phyloP scores from a whole-genome alignment of 2,329 filamentous ascomycete species.

The Calonectria naviculata region DNA sequence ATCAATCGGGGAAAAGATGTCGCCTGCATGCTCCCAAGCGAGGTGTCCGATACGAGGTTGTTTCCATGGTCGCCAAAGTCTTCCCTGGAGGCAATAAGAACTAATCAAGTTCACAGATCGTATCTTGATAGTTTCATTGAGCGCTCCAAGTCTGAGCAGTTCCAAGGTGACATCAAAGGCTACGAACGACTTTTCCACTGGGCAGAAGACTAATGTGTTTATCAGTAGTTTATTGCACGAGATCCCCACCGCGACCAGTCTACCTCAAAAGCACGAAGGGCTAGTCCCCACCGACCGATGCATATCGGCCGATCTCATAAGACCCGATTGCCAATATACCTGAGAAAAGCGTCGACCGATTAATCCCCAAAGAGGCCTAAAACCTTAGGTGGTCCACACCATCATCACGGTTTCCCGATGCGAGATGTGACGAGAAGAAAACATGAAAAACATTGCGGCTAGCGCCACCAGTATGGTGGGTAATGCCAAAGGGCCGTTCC shows the following conservation, averaged over 20 bases:
- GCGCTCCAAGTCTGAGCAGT: not conserved
- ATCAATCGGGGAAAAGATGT: not conserved
- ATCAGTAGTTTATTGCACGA: not conserved
- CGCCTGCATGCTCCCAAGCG: not conserved
- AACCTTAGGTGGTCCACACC: not conserved
- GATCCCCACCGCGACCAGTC: not conserved
- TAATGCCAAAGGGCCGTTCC: not conserved
- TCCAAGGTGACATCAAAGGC: not conserved
- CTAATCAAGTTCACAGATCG: not conserved
- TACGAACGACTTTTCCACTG: not conserved
- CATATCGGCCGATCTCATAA: not conserved
- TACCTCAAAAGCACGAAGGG: not conserved
- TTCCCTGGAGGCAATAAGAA: not conserved
- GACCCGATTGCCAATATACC: not conserved
- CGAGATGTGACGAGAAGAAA: not conserved
- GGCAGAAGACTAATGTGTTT: not conserved
- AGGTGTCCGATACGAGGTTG: not conserved
- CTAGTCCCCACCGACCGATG: no score
- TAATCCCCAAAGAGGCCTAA: not conserved
- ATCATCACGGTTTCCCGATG: not conserved
- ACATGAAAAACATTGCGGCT: not conserved
- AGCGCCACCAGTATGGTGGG: not conserved
- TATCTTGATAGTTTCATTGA: no score
- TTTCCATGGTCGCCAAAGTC: not conserved
- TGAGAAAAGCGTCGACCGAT: not conserved